A percentile compares a stretch with the other conserved stretches of the same genome.
Conservation (phyloP, 345 rosid species). For the Brassica cretica region DNA sequence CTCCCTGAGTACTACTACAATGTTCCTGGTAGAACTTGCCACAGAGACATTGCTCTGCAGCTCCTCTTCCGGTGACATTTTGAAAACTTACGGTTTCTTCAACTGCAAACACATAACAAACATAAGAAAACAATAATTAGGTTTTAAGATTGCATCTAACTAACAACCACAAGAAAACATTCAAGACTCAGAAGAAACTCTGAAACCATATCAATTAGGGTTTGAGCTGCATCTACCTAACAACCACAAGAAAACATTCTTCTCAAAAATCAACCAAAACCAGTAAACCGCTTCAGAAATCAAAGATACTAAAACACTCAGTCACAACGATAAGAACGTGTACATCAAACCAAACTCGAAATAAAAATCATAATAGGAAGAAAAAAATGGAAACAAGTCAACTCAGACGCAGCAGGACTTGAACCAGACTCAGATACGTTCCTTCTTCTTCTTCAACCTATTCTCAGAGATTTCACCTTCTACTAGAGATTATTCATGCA, state of each 20-base stretch:
- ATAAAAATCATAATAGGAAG: background rate
- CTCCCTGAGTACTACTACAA: conserved; percentile 47
- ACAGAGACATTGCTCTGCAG: conserved; percentile 43
- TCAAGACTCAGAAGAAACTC: too few relatives aligned
- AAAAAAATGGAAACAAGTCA: conserved; percentile 28
- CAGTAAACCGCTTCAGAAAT: background rate
- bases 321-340: background rate
- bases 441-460: conserved; percentile 16
- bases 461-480: conserved; percentile 21
- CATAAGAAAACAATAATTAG: background rate
- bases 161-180: too few relatives aligned
- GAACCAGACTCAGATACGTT: background rate
- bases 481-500: background rate
- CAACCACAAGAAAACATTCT: background rate
- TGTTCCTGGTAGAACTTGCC: conserved; percentile 44
- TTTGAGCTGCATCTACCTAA: too few relatives aligned
- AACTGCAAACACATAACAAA: conserved; percentile 12
- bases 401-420: conserved; percentile 10
- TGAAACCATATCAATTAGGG: too few relatives aligned
- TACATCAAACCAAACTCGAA: background rate
- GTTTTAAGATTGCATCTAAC: background rate
- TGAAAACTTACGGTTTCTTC: conserved; percentile 20
- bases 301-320: background rate
- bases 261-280: background rate
- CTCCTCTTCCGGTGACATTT: conserved; percentile 79